A percentile compares a stretch with the other conserved stretches of the same genome.
phyloP scores from a whole-genome alignment of 2,329 filamentous ascomycete genomes.

The Colletotrichum chlorophyti region DNA sequence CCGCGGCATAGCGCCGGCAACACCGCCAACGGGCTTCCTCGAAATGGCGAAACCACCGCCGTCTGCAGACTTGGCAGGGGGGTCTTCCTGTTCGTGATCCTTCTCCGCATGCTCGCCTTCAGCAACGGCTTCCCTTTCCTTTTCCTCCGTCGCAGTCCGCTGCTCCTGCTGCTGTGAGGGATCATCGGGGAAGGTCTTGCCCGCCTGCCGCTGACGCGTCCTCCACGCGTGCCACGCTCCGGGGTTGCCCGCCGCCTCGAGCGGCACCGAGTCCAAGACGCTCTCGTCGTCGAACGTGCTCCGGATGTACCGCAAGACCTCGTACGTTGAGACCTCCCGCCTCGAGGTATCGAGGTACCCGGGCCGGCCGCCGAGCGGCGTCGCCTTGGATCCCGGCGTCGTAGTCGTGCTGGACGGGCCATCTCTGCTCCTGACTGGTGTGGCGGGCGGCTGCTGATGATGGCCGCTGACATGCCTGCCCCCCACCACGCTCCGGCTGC shows the following conservation, averaged over 20 bases:
- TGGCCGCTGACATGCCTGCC: slow-evolving; percentile 51
- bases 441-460: slow-evolving; percentile 39
- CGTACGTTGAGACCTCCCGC: slow-evolving; percentile 62
- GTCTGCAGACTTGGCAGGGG: neutral
- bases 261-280: slow-evolving; percentile 78
- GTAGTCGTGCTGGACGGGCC: slow-evolving; percentile 32
- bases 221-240: slow-evolving; percentile 96
- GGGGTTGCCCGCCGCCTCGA: slow-evolving; percentile 85
- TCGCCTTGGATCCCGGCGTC: slow-evolving; percentile 40
- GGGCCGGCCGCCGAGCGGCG: slow-evolving; percentile 36
- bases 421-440: slow-evolving; percentile 33
- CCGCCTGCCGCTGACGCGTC: slow-evolving; percentile 54
- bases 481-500: slow-evolving; percentile 47
- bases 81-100: slow-evolving; percentile 31
- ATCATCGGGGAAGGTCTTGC: slow-evolving; percentile 6
- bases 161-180: neutral
- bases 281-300: slow-evolving; percentile 80
- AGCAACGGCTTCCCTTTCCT: neutral
- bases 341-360: slow-evolving; percentile 50
- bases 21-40: slow-evolving; percentile 25
- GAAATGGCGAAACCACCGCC: slow-evolving; percentile 8
- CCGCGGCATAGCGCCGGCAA: slow-evolving; percentile 40
- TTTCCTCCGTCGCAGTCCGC: too few relatives aligned
- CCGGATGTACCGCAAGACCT: slow-evolving; percentile 81
- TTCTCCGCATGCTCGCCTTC: neutral